Conservation (phyloP, 257 asterid genomes). For the Nicotiana tabacum region DNA sequence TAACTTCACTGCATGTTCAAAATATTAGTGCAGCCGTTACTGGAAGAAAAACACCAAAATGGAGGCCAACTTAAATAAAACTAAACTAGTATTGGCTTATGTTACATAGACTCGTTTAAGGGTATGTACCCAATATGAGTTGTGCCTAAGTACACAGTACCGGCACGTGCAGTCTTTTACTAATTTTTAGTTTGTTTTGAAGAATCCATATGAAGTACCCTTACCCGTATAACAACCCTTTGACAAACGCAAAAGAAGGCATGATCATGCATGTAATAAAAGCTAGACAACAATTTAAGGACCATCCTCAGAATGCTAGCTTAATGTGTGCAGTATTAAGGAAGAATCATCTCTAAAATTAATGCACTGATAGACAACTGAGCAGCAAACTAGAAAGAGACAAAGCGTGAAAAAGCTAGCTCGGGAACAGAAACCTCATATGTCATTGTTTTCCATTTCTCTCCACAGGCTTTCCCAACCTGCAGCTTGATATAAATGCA, state of each 20-base stretch:
- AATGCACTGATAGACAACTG: background rate
- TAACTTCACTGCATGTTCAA: background rate
- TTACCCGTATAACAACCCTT: background rate
- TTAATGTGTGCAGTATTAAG: background rate
- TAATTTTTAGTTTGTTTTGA: background rate
- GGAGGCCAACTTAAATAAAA: background rate
- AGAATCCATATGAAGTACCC: background rate
- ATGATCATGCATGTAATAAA: constrained; percentile 4
- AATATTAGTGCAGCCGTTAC: background rate
- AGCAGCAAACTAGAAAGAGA: background rate
- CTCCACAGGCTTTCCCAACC: constrained; percentile 98
- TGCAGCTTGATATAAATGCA: constrained; percentile 25
- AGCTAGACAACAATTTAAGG: background rate
- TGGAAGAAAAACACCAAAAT: background rate
- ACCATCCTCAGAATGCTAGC: background rate
- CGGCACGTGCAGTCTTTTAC: background rate
- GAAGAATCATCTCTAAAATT: background rate
- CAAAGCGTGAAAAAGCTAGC: background rate
- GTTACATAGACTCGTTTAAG: background rate
- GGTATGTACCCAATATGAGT: background rate
- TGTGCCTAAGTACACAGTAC: background rate
- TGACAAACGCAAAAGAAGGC: background rate
- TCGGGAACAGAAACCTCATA: constrained; percentile 54
- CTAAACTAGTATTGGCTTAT: background rate
- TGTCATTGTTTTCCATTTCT: constrained; percentile 90